These are phyloP conservation scores for Tricharina praecox DNA, from an alignment of 495 filamentous ascomycete genomes.

Conservation along the genomic window DNA sequence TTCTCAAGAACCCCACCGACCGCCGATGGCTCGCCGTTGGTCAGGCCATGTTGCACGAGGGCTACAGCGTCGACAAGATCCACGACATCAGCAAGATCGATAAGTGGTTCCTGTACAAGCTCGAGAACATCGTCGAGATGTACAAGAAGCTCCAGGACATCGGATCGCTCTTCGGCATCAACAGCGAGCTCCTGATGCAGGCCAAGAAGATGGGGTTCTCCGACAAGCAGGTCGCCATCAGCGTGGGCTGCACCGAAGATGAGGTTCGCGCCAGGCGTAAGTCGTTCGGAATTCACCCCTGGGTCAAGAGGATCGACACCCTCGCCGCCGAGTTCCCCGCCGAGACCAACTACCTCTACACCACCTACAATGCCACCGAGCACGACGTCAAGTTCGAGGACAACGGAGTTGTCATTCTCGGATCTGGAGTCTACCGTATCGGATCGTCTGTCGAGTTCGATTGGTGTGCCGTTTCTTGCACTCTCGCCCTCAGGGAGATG, in stretches of 20 bases:
- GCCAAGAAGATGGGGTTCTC: constrained; percentile 97
- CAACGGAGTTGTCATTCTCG: constrained; percentile 75
- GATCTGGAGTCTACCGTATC: constrained; percentile 90
- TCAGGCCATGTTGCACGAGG: constrained; percentile 93
- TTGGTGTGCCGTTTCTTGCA: constrained; percentile 94
- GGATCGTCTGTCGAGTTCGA: constrained; percentile 97
- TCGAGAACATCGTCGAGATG: constrained; percentile 87
- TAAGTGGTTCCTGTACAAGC: constrained; percentile 94
- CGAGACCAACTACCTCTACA: constrained; percentile 92
- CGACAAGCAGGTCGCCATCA: constrained; percentile 79
- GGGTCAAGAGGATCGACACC: constrained; percentile 96
- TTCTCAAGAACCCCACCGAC: constrained; percentile 79
- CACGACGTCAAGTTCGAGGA: constrained; percentile 94
- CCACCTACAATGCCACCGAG: constrained; percentile 89
- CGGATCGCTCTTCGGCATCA: constrained; percentile 69
- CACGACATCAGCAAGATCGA: constrained; percentile 93
- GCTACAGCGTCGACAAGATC: constrained; percentile 75
- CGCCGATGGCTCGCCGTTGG: constrained; percentile 93
- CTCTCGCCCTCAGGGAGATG: constrained; percentile 66
- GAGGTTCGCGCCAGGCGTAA: constrained; percentile 71
- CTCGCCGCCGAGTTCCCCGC: constrained; percentile 97
- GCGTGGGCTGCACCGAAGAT: constrained; percentile 74
- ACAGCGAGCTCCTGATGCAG: constrained; percentile 69
- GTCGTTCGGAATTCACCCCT: constrained; percentile 70
- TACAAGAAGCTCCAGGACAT: constrained; percentile 72